These are phyloP conservation scores for Furcasterigmium sp. DNA, from an alignment of 2,329 filamentous ascomycete species.

Conservation along the genomic window DNA sequence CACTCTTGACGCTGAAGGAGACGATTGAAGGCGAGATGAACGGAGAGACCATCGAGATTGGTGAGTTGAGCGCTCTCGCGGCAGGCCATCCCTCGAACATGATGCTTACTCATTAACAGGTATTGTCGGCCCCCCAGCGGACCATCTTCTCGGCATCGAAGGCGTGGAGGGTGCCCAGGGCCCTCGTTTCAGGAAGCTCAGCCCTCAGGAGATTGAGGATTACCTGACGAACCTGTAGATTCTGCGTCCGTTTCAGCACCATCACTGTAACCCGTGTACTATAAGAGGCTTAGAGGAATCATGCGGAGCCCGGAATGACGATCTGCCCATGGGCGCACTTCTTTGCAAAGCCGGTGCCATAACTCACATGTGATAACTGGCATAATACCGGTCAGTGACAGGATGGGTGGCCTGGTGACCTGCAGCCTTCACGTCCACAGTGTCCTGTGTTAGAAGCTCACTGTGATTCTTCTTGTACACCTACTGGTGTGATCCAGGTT, in stretches of 20 bases:
- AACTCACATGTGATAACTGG: background rate
- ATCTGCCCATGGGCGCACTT: background rate
- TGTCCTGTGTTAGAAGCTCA: no score
- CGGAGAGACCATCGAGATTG: constrained; percentile 96
- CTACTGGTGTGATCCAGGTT: no score
- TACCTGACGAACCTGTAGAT: constrained; percentile 95
- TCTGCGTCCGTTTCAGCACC: constrained; percentile 10
- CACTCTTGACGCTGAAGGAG: constrained; percentile 94
- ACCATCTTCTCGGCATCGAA: constrained; percentile 87
- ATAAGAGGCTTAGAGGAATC: constrained; percentile 21
- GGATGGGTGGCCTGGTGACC: no score
- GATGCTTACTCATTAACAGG: constrained; percentile 43
- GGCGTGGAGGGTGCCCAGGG: constrained; percentile 81
- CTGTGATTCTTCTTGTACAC: no score
- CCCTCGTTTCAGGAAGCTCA: constrained; percentile 89
- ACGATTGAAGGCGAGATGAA: constrained; percentile 99
- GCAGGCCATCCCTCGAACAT: background rate
- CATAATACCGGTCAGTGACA: no score
- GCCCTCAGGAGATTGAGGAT: constrained; percentile 97
- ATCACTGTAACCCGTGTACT: constrained; percentile 26
- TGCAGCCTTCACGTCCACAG: no score
- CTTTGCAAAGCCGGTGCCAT: background rate
- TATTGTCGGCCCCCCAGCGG: constrained; percentile 90
- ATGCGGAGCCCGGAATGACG: constrained; percentile 10
- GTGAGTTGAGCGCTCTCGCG: constrained; percentile 44